Evolutionary conservation across 768 basidiomycete species (phyloP), one percentile per base, ranked within the genome.

Genomic region (Galerina marginata): DNA sequence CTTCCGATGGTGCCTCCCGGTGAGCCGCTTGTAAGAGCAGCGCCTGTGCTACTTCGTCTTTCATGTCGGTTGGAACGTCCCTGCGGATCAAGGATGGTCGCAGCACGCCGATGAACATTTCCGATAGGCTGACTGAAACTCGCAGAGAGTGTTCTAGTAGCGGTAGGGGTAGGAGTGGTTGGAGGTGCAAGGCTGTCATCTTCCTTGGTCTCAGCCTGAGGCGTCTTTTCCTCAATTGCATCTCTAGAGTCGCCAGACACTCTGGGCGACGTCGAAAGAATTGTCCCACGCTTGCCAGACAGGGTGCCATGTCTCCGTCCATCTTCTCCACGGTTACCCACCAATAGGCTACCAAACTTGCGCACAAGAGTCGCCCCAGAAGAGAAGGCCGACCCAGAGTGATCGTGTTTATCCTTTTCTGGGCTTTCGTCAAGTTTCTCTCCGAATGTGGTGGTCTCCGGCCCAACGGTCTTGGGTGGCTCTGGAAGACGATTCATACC

Each of bases 41-140:
- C 90, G 26, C 91, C 88, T 0, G 89, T 90, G 67, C 90, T 92
- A 68, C 90, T 91, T 68, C 92, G 75, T 68, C 92, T 79, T 63
- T 91, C 89, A 69, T 93, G 92, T 44, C 87, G 79, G 12, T 79
- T 76, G 23, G 86, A 75, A 12, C 86, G 79, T 26, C 86, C 84
- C 49, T 85, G 82, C 0, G 90, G 84, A 71, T 93, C 92, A 37
- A 93, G 70, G 39, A 93, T 81, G 14, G 92, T 92, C 58, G 91
- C 90, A 4, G 91, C 91, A 5, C 92, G 81, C 20, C 92, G 83
- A 72, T 92, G 92, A 0, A 80, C 72, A 55, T 76, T 81, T 12
- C 82, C 85, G 53, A 86, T 67, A 0, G 87, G 86, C 70, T 88
- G 87, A 60, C 85, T 86, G 52, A 80, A 67, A 42, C 81, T 85